These are phyloP conservation scores for Colletotrichum zoysiae DNA, from an alignment of 2,329 filamentous ascomycete species.

Conservation along the genomic window DNA sequence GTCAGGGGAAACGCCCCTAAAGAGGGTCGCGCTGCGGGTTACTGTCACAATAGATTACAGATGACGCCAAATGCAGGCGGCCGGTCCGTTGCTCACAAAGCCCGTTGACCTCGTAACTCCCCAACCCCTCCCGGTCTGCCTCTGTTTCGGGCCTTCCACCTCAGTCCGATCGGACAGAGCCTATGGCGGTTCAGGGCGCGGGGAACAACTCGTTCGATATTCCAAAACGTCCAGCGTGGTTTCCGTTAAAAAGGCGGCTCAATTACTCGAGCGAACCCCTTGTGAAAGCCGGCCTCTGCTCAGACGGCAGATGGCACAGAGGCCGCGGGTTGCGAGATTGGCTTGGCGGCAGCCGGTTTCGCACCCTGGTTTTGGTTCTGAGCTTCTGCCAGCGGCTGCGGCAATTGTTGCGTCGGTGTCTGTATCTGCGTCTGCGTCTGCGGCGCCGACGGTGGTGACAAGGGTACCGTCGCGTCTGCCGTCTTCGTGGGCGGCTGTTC, in stretches of 20 bases:
- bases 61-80: constrained; percentile 19
- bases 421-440: constrained; percentile 11
- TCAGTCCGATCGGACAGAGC: constrained; percentile 35
- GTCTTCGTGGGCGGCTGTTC: constrained; percentile 3
- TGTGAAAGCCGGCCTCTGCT: constrained; percentile 18
- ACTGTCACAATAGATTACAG: constrained; percentile 28
- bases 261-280: constrained; percentile 22
- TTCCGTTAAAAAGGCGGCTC: background rate
- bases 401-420: constrained; percentile 8
- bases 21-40: constrained; percentile 17
- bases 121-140: constrained; percentile 11
- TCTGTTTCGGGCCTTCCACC: constrained; percentile 28
- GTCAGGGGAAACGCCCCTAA: background rate
- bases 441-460: constrained; percentile 23
- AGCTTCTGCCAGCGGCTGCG: background rate
- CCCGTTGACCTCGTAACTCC: background rate
- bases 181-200: constrained; percentile 14
- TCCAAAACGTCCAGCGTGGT: background rate
- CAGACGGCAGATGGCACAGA: constrained; percentile 26
- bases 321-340: constrained; percentile 12
- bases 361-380: constrained; percentile 19
- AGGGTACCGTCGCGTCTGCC: constrained; percentile 4
- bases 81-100: background rate
- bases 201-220: constrained; percentile 5
- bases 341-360: constrained; percentile 26